Conservation (phyloP, 129 eudicot genomes). For the Daucus carota region DNA sequence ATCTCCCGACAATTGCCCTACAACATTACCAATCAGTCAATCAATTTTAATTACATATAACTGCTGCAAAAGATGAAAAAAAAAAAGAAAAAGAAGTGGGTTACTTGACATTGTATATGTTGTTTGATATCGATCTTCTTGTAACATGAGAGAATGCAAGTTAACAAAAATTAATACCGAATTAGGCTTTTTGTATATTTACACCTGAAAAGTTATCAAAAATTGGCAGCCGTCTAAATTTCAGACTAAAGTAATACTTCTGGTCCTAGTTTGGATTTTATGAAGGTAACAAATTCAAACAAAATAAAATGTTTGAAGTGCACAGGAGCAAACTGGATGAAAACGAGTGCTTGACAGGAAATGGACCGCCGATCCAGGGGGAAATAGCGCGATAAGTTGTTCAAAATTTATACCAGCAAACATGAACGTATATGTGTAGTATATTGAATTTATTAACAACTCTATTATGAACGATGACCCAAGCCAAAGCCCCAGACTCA, state of each 20-base stretch:
- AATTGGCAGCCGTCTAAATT: no score
- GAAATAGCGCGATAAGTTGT: not conserved
- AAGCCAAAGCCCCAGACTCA: no score
- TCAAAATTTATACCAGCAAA: not conserved
- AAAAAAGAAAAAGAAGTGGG: not conserved
- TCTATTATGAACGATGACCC: no score
- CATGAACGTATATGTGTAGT: not conserved
- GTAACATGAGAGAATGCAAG: not conserved
- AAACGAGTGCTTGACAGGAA: not conserved
- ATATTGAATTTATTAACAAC: no score
- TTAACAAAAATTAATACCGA: not conserved
- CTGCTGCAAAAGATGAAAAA: not conserved
- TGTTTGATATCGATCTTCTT: no score
- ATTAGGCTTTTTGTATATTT: no score
- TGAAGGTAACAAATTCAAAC: not conserved
- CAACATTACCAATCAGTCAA: not conserved
- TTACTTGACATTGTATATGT: not conserved
- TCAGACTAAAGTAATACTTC: no score
- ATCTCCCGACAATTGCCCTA: slow-evolving; percentile 1
- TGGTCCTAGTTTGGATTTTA: not conserved
- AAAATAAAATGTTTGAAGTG: not conserved
- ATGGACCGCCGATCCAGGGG: not conserved
- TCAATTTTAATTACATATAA: not conserved
- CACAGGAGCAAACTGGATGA: not conserved
- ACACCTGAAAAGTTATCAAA: no score